Evolutionary conservation across 306 rosid species (phyloP), one percentile per base, ranked within the genome.

Genomic region (Senna tora): DNA sequence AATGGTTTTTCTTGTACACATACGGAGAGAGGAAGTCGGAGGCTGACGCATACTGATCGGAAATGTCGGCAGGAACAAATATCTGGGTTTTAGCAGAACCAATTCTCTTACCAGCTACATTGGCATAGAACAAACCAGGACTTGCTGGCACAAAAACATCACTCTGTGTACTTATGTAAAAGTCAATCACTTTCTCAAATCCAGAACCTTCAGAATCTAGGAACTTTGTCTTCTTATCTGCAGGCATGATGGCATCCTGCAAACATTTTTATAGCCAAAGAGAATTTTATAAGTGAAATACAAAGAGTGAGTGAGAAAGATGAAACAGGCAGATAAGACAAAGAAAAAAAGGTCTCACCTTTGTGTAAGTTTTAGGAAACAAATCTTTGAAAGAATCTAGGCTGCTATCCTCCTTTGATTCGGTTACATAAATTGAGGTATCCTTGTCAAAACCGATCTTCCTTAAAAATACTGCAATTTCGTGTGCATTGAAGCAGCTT

Each of bases 211-310:
- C 83, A 5, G 87, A 78, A 52, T 74, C 84, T 72, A 87, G 68
- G 71, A 80, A 88, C 82, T 67, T 87, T 52, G 56, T 58, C 82
- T 85, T 91, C 77, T 88, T 88, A 64, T 91, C 97, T 17, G 89
- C 92, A 0, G 97, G 96, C 64, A 91, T 80, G 47, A 91, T 85
- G 69, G 89, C 74, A 46, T 89, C 97, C 97, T 91, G 85, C 92
- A 83, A 67, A 34, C 19, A 50, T 67, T 56, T 45, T 32, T 49
- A 66, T 38, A 43, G 21, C 67, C 47, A 59, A 55, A 56, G 34
- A 59, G 61, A 45, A 60, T 25, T 66, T 65, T 4, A 58, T 7
- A 32, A 41, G 62, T 19, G 32, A 60, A 42, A 13, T 54, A n/a
- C 39, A 57, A 72, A 49, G 22, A 53, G 42, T 12, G 36, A 4